Evolutionary conservation across 1,284 basidiomycete genomes (phyloP).

Genomic region (Gomphus bonarii): DNA sequence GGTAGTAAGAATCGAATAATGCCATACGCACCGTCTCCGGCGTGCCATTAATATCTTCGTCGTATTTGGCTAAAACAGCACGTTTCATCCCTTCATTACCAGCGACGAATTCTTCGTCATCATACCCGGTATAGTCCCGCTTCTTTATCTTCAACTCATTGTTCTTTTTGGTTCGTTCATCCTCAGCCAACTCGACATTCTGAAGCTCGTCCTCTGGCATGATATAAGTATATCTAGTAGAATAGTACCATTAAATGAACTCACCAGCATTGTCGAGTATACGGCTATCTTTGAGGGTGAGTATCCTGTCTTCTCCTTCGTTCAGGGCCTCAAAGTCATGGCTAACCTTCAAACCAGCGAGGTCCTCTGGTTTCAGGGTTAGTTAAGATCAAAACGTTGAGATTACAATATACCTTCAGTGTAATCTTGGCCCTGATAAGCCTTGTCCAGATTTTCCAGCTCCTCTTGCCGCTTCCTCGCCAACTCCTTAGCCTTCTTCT

Average conservation of each 20-base stretch:
- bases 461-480: conserved; percentile 70
- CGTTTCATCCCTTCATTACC: conserved; percentile 70
- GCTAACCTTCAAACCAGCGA: conserved; percentile 88
- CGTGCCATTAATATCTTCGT: conserved; percentile 72
- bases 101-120: conserved; percentile 85
- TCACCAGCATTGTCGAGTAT: conserved; percentile 89
- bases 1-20: conserved; percentile 3
- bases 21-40: conserved; percentile 46
- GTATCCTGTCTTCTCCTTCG: conserved; percentile 89
- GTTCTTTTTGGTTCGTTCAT: conserved; percentile 68
- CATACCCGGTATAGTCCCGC: conserved; percentile 88
- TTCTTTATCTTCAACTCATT: conserved; percentile 84
- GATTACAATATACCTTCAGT: conserved; percentile 53
- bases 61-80: conserved; percentile 89
- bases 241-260: conserved; percentile 13
- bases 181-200: conserved; percentile 87
- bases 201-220: conserved; percentile 89
- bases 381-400: conserved; percentile 11
- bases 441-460: conserved; percentile 72
- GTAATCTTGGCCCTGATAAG: conserved; percentile 62
- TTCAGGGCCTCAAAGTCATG: conserved; percentile 89
- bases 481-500: conserved; percentile 80
- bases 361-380: conserved; percentile 50
- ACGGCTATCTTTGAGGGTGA: conserved; percentile 92
- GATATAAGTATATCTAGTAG: background rate